Conservation (phyloP, 2,329 filamentous ascomycete genomes). For the Neofusicoccum cordaticola region DNA sequence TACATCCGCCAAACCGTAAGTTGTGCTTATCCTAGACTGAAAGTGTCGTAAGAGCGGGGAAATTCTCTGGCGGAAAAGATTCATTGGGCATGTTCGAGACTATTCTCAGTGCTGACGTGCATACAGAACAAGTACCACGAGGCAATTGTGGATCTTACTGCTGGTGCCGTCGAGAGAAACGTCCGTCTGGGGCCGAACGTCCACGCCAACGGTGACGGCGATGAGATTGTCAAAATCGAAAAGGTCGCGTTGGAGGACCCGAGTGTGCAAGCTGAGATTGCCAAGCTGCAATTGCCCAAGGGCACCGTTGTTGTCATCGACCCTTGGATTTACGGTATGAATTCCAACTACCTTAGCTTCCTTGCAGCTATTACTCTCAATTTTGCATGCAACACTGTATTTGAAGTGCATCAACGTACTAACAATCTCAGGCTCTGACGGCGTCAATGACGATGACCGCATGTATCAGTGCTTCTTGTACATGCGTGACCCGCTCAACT, state of each 20-base stretch:
- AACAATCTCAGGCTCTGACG: conserved; percentile 39
- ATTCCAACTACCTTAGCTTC: too few relatives aligned
- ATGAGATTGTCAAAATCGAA: conserved; percentile 60
- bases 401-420: not conserved
- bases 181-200: conserved; percentile 57
- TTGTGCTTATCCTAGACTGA: too few relatives aligned
- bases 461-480: conserved; percentile 66
- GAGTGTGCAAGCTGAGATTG: conserved; percentile 57
- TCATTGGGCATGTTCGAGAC: conserved; percentile 10
- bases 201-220: conserved; percentile 57
- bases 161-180: conserved; percentile 54
- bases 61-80: not conserved
- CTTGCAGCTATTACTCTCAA: too few relatives aligned
- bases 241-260: conserved; percentile 55
- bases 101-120: not conserved
- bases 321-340: conserved; percentile 65
- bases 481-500: conserved; percentile 60
- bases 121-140: conserved; percentile 61
- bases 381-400: not conserved
- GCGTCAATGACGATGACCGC: conserved; percentile 47
- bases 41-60: not conserved
- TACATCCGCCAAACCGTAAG: conserved; percentile 58
- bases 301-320: conserved; percentile 57
- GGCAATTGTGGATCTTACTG: conserved; percentile 55
- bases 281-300: conserved; percentile 57